Evolutionary conservation across 2,329 filamentous ascomycete genomes (phyloP).

Genomic region (Plenodomus lindquistii): DNA sequence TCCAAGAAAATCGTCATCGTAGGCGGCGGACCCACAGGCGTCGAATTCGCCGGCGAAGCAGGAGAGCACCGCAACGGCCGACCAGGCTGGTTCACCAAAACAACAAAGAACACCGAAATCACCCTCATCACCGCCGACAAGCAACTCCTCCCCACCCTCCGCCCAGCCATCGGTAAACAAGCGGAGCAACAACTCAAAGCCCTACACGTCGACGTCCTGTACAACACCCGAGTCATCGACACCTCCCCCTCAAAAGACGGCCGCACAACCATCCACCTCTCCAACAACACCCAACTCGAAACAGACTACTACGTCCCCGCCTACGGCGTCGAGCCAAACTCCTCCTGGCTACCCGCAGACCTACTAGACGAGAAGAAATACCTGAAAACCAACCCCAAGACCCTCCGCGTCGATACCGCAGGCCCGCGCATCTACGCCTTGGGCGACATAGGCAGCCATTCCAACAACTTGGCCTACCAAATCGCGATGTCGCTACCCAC

Average conservation of each 20-base stretch:
- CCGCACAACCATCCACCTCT: conserved; percentile 45
- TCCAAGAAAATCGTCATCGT: conserved; percentile 53
- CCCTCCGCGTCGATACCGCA: conserved; percentile 51
- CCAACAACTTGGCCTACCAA: conserved; percentile 49
- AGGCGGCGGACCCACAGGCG: conserved; percentile 54
- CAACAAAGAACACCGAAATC: conserved; percentile 43
- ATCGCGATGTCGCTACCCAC: conserved; percentile 47
- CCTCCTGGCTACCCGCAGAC: conserved; percentile 53
- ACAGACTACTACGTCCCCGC: conserved; percentile 60
- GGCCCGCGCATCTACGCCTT: conserved; percentile 53
- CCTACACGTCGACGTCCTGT: conserved; percentile 53
- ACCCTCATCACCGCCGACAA: conserved; percentile 50
- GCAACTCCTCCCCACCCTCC: conserved; percentile 49
- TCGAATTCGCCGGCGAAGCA: conserved; percentile 56
- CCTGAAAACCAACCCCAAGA: conserved; percentile 53
- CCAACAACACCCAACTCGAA: conserved; percentile 51
- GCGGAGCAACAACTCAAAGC: conserved; percentile 53
- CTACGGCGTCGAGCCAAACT: conserved; percentile 57
- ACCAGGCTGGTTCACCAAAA: conserved; percentile 44
- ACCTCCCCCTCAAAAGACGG: conserved; percentile 31
- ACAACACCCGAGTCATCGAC: conserved; percentile 42
- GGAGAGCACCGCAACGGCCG: conserved; percentile 48
- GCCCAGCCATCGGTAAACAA: conserved; percentile 43
- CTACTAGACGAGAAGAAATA: conserved; percentile 53
- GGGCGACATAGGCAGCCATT: conserved; percentile 53